Base-by-base conservation (phyloP, 2,329 filamentous ascomycete species). In the Claviceps pusilla region DNA sequence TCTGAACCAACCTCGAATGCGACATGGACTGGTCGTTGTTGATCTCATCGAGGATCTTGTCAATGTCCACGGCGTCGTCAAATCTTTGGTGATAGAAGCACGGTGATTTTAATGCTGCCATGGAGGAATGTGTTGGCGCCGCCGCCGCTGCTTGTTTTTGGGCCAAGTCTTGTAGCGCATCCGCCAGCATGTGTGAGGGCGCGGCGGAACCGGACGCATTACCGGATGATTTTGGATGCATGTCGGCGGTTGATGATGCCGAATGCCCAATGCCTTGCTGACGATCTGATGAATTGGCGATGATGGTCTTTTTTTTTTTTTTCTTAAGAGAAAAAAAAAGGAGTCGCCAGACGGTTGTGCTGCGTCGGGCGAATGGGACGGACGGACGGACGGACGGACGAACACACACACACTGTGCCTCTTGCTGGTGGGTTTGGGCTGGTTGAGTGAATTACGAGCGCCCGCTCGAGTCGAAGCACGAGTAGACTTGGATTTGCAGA, bases 51-150 rank as follows among this genome's bases (percentile, higher is more conserved):
- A 98, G 76, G 6, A 98, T 89, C 70, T 87, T 93, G 61, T 93
- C 87, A 56, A 97, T 89, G 68, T 98, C 89, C 62, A 98, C 89
- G 9, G 90, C 88, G 66, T 95, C 89, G 63, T 96, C 93, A 65
- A 98, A 98, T 58, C 91, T 83, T 71, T 94, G 87, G 71, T 98
- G 93, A 73, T 95, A 97, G 72, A 95, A 98, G 73, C 93, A 98
- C 14, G 93, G 93, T 48, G 90, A 96, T 62, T 91, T 85, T 53
- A 97, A 73, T 11, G 62, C 77, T 11, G 84, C 78, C 60, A 16
- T 41, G 37, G 37, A 12, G 10, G 35, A 37, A 37, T 24, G 24
- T 24, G 24, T 24, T 24, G 24, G 24, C 24, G 24, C 24, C 3
- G 24, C 24, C 3, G 78, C 62, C 9, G 65, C 64, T 39, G 64